Percentiles rank a stretch among this genome's conserved stretches.
Evolutionary conservation across 495 filamentous ascomycete species (phyloP).

Genomic region (Barbatosphaeria neglecta): DNA sequence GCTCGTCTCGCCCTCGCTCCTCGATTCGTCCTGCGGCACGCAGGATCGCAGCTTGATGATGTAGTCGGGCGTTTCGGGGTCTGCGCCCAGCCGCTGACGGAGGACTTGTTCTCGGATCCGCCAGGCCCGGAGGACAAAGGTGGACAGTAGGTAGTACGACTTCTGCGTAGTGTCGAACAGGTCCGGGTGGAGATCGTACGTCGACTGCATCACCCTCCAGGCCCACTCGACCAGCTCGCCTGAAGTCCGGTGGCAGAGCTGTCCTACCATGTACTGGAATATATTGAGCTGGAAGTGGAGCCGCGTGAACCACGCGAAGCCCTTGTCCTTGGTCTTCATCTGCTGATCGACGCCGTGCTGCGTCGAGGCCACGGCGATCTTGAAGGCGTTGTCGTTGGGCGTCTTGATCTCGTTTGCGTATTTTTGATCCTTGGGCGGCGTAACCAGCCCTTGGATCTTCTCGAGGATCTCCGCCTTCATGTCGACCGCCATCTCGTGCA

Average conservation of each 20-base stretch:
- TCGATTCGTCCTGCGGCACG: slow-evolving; percentile 11
- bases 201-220: slow-evolving; percentile 30
- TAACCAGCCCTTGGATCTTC: slow-evolving; percentile 32
- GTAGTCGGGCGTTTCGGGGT: slow-evolving; percentile 21
- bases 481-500: slow-evolving; percentile 44
- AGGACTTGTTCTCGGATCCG: slow-evolving; percentile 24
- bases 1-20: slow-evolving; percentile 10
- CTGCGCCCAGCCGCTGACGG: slow-evolving; percentile 1
- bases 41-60: slow-evolving; percentile 17
- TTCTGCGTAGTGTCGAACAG: slow-evolving; percentile 31
- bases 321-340: slow-evolving; percentile 18
- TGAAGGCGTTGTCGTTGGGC: slow-evolving; percentile 36
- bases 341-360: slow-evolving; percentile 34
- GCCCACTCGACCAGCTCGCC: slow-evolving; percentile 40
- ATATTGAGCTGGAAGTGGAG: slow-evolving; percentile 40
- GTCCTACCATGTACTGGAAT: slow-evolving; percentile 40
- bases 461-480: slow-evolving; percentile 31
- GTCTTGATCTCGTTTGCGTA: slow-evolving; percentile 22
- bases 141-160: slow-evolving; percentile 25
- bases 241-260: slow-evolving; percentile 36
- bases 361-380: slow-evolving; percentile 25
- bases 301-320: slow-evolving; percentile 39
- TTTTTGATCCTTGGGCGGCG: slow-evolving; percentile 28
- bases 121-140: slow-evolving; percentile 36
- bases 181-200: slow-evolving; percentile 33